phyloP scores from a whole-genome alignment of 2,329 filamentous ascomycete genomes.

The Paecilomyces formosus region DNA sequence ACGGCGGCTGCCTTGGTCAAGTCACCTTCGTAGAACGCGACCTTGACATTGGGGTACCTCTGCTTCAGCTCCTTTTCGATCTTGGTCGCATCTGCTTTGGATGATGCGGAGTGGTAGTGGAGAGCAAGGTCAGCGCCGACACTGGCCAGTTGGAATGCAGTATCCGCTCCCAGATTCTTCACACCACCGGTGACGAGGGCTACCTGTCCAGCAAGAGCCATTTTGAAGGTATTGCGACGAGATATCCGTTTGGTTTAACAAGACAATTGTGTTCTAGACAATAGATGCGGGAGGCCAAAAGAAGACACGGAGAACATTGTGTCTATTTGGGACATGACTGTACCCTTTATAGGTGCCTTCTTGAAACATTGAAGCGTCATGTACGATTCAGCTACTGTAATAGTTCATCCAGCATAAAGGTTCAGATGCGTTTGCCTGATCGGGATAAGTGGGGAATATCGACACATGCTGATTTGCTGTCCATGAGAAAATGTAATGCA shows the following conservation, averaged over 20 bases:
- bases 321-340: not conserved
- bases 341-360: not conserved
- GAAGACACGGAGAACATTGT: not conserved
- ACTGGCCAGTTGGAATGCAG: constrained; percentile 28
- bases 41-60: constrained; percentile 22
- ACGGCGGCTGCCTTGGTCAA: constrained; percentile 35
- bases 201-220: constrained; percentile 29
- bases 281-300: not conserved
- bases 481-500: not conserved
- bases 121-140: constrained; percentile 31
- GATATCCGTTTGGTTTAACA: not conserved
- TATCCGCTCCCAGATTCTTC: constrained; percentile 36
- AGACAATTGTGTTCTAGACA: not conserved
- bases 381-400: not conserved
- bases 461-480: not conserved
- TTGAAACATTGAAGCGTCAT: not conserved
- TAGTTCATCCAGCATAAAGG: not conserved
- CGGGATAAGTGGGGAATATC: not conserved
- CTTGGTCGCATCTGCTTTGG: constrained; percentile 28
- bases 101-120: constrained; percentile 36
- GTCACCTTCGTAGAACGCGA: constrained; percentile 38
- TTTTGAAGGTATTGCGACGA: not conserved
- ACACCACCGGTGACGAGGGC: constrained; percentile 37
- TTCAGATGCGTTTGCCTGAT: not conserved
- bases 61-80: constrained; percentile 32